These are phyloP conservation scores for Pseudotsuga menziesii DNA, from an alignment of 75 land plant genomes.

Conservation along the genomic window DNA sequence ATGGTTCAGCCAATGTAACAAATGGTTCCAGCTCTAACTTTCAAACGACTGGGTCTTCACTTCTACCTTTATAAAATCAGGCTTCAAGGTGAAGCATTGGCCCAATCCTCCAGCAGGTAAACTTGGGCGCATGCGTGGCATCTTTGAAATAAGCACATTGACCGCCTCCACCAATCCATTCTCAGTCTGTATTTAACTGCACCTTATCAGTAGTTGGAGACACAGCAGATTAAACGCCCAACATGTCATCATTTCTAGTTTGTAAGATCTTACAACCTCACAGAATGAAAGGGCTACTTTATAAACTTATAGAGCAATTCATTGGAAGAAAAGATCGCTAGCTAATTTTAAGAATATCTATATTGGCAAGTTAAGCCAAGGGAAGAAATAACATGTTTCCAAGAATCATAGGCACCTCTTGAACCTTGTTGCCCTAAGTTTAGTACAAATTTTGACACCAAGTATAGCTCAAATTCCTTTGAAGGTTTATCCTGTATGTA, in stretches of 20 bases:
- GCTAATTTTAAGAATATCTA: background rate
- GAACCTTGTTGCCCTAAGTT: background rate
- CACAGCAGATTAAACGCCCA: background rate
- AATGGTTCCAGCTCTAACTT: background rate
- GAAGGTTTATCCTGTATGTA: background rate
- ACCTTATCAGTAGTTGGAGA: slow-evolving; percentile 3
- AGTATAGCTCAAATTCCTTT: background rate
- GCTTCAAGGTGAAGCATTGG: slow-evolving; percentile 60
- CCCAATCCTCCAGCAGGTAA: slow-evolving; percentile 57
- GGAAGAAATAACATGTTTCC: background rate
- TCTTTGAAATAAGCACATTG: slow-evolving; percentile 72
- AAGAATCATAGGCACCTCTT: background rate
- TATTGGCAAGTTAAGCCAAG: background rate
- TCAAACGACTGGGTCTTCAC: too few relatives aligned
- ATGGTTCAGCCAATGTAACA: background rate
- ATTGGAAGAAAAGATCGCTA: background rate
- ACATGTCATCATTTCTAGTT: background rate
- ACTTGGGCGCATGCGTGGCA: slow-evolving; percentile 89
- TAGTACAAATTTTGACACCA: background rate
- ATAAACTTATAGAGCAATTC: background rate
- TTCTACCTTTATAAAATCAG: slow-evolving; percentile 85
- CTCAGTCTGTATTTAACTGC: slow-evolving; percentile 64
- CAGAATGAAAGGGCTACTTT: background rate
- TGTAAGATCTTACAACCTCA: background rate
- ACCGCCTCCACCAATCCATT: slow-evolving; percentile 97